A percentile compares a stretch with the other conserved stretches of the same genome.
Evolutionary conservation across 2,329 filamentous ascomycete genomes (phyloP).

Genomic region (Kalmusia sp.): DNA sequence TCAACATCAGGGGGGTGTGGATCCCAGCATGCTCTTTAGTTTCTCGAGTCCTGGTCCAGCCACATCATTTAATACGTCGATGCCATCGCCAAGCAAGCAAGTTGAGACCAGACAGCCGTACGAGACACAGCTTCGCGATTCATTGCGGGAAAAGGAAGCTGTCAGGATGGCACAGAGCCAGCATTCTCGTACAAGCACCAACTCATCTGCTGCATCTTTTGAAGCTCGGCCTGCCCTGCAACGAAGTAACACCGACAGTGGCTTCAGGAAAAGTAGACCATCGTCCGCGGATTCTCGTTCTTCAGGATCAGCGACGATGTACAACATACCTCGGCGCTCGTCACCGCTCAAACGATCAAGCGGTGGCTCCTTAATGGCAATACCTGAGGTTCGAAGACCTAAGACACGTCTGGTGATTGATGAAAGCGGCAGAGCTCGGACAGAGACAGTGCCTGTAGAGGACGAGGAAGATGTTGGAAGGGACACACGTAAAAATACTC

Average conservation of each 20-base stretch:
- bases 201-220: constrained; percentile 46
- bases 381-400: constrained; percentile 53
- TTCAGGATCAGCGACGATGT: constrained; percentile 26
- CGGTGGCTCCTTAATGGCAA: constrained; percentile 51
- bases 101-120: constrained; percentile 44
- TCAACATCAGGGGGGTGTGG: constrained; percentile 51
- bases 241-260: constrained; percentile 56
- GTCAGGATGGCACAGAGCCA: constrained; percentile 39
- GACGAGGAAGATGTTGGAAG: constrained; percentile 41
- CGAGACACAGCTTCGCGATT: constrained; percentile 46
- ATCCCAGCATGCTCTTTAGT: constrained; percentile 57
- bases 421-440: constrained; percentile 55
- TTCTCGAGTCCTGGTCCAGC: constrained; percentile 41
- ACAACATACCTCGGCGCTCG: constrained; percentile 50
- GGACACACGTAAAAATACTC: constrained; percentile 29
- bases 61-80: constrained; percentile 36
- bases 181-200: constrained; percentile 50
- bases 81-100: constrained; percentile 23
- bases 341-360: constrained; percentile 57
- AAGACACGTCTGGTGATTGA: constrained; percentile 56
- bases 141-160: constrained; percentile 41
- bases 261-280: constrained; percentile 38
- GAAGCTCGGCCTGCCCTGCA: constrained; percentile 46
- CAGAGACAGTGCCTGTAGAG: constrained; percentile 50
- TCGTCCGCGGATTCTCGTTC: constrained; percentile 39